These are phyloP conservation scores for Vachellia collinsii DNA, from an alignment of 306 rosid genomes.

Conservation along the genomic window DNA sequence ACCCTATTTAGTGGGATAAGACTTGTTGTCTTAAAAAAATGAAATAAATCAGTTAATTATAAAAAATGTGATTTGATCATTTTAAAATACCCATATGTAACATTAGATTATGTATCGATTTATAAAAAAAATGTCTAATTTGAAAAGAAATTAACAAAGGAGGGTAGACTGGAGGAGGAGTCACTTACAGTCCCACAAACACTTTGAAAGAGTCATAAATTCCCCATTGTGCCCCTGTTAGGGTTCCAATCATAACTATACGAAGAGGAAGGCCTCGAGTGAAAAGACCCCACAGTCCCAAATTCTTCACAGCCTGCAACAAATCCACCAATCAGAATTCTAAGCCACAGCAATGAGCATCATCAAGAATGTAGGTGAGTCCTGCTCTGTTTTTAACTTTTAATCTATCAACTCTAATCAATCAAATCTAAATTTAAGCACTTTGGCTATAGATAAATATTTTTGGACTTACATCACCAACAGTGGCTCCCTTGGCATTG, in stretches of 20 bases:
- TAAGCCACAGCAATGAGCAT: neutral
- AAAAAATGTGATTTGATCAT: too few relatives aligned
- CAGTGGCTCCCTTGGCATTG: conserved; percentile 56
- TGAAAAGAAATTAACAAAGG: neutral
- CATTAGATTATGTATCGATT: too few relatives aligned
- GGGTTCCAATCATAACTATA: conserved; percentile 55
- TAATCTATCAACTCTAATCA: neutral
- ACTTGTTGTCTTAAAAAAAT: too few relatives aligned
- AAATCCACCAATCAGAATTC: neutral
- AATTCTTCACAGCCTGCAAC: conserved; percentile 49
- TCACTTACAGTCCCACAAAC: conserved; percentile 51
- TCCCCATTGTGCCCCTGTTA: conserved; percentile 51
- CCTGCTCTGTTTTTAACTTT: neutral
- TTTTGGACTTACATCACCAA: conserved; percentile 50
- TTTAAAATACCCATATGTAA: too few relatives aligned
- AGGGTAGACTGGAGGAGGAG: neutral
- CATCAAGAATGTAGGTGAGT: neutral
- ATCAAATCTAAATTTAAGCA: neutral
- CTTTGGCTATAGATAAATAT: neutral
- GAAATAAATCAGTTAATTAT: too few relatives aligned
- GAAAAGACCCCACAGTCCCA: conserved; percentile 50
- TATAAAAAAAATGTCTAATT: too few relatives aligned
- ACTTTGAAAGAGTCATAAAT: conserved; percentile 57
- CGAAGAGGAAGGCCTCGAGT: conserved; percentile 63
- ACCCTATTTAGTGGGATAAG: too few relatives aligned